phyloP scores from a whole-genome alignment of 768 basidiomycete genomes.

The Pulveroboletus sp. region DNA sequence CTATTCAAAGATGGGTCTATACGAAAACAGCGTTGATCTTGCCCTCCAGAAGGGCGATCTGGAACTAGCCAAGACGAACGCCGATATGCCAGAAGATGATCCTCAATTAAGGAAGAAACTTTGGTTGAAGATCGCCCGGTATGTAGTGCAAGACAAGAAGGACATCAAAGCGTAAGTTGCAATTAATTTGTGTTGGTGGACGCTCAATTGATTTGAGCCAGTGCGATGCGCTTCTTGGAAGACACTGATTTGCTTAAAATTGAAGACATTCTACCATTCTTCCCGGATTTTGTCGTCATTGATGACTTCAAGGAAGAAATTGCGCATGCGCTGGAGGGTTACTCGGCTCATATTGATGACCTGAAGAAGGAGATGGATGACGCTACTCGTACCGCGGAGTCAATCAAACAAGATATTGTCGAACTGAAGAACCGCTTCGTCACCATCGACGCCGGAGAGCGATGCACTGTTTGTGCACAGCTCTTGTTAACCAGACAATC shows the following conservation, averaged over 20 bases:
- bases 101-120: constrained; percentile 84
- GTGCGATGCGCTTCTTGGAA: constrained; percentile 96
- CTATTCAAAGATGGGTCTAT: constrained; percentile 96
- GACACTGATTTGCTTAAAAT: constrained; percentile 94
- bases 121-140: constrained; percentile 98
- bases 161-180: constrained; percentile 92
- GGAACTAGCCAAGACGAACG: constrained; percentile 92
- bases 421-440: constrained; percentile 87
- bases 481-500: constrained; percentile 86
- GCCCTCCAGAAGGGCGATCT: constrained; percentile 93
- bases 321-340: constrained; percentile 91
- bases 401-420: constrained; percentile 89
- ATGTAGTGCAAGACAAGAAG: constrained; percentile 96
- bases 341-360: constrained; percentile 85
- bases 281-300: constrained; percentile 98
- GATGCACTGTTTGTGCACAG: constrained; percentile 77
- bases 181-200: background rate
- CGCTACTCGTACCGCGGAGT: constrained; percentile 86
- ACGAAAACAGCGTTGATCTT: constrained; percentile 94
- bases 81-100: constrained; percentile 93
- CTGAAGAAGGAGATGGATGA: constrained; percentile 97
- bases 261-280: constrained; percentile 98
- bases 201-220: constrained; percentile 31
- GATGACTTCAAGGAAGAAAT: constrained; percentile 99
- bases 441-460: constrained; percentile 84